Evolutionary conservation across 75 land plant species (phyloP).

Genomic region (Gnetum montanum): DNA sequence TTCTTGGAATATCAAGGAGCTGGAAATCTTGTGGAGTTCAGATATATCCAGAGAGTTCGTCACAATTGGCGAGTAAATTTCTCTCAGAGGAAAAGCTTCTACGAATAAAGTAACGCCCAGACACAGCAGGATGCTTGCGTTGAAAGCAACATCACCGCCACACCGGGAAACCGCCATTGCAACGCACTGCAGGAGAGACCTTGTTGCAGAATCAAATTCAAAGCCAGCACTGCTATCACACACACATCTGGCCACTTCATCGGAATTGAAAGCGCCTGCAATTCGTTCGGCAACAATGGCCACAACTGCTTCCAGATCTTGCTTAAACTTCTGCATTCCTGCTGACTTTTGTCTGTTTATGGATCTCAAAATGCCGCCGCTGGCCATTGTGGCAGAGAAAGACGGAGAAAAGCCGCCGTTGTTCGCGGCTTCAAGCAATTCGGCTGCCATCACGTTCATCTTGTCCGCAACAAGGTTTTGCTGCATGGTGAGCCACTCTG

Average conservation of each 20-base stretch:
- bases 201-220: not conserved
- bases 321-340: constrained; percentile 8
- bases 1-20: constrained; percentile 62
- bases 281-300: constrained; percentile 11
- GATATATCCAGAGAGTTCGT: constrained; percentile 8
- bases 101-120: constrained; percentile 37
- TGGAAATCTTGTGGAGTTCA: constrained; percentile 24
- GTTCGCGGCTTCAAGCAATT: constrained; percentile 7
- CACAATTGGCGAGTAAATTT: constrained; percentile 19
- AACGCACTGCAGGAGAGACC: constrained; percentile 35
- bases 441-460: constrained; percentile 8
- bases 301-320: constrained; percentile 28
- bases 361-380: constrained; percentile 44
- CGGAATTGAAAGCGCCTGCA: constrained; percentile 1
- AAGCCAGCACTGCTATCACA: constrained; percentile 1
- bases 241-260: not conserved
- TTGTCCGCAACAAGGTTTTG: not conserved
- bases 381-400: constrained; percentile 48
- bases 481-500: constrained; percentile 55
- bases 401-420: not conserved
- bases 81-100: constrained; percentile 55
- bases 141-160: constrained; percentile 25
- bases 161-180: constrained; percentile 49
- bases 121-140: constrained; percentile 24
- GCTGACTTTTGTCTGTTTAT: constrained; percentile 7